Conservation (phyloP, 441 rosid species). For the Gossypium davidsonii region DNA sequence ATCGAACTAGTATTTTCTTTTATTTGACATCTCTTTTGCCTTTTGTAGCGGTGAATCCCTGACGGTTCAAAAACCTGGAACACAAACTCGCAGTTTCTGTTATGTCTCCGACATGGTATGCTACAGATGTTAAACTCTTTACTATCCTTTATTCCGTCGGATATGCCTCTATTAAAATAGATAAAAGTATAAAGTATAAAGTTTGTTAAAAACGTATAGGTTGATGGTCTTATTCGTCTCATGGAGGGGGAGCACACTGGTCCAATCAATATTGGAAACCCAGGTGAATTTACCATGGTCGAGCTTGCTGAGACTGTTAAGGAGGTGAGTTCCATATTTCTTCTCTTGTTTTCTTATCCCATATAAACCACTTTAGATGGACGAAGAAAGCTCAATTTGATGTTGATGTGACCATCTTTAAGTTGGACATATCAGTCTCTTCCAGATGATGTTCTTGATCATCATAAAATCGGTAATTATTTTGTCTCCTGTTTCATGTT, state of each 20-base stretch:
- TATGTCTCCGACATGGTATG: conserved; percentile 93
- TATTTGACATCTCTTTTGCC: background rate
- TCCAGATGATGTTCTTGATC: background rate
- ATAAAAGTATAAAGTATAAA: background rate
- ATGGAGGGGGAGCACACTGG: conserved; percentile 96
- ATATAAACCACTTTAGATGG: no score
- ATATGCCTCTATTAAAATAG: background rate
- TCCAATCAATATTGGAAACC: conserved; percentile 89
- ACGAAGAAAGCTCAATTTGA: no score
- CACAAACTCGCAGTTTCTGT: conserved; percentile 96
- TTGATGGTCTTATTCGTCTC: conserved; percentile 82
- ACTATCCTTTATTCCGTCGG: background rate
- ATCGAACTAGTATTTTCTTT: background rate
- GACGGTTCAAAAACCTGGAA: conserved; percentile 89
- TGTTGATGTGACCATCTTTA: no score
- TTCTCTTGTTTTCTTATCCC: background rate
- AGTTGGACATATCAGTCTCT: background rate
- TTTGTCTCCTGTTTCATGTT: background rate
- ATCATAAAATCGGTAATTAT: background rate
- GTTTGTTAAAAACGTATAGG: conserved; percentile 29
- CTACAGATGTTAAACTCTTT: background rate
- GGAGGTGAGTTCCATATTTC: conserved; percentile 50
- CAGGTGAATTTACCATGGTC: conserved; percentile 93
- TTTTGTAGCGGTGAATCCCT: conserved; percentile 63
- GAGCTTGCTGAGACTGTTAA: conserved; percentile 90